Percentiles rank a stretch among this genome's conserved stretches.
These are phyloP conservation scores for Lignosus rhinocerotis DNA, from an alignment of 1,284 basidiomycete genomes.

Conservation along the genomic window DNA sequence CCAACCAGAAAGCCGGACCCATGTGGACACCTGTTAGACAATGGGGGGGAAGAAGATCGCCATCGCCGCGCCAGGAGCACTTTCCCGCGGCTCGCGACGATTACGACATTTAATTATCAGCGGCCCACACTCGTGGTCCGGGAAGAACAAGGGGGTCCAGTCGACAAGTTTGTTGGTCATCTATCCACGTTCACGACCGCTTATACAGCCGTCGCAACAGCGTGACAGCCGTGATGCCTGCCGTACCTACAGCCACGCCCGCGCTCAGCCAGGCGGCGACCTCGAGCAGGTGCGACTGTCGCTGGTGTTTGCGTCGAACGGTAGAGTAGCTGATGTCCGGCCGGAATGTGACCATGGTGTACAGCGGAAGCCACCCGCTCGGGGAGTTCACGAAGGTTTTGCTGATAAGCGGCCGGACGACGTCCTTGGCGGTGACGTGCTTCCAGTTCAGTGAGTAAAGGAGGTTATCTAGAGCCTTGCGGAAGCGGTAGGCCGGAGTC, in stretches of 20 bases:
- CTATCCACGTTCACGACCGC: constrained; percentile 24
- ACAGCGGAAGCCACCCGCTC: constrained; percentile 87
- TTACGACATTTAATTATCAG: constrained; percentile 25
- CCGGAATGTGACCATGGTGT: constrained; percentile 97
- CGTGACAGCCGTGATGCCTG: constrained; percentile 39
- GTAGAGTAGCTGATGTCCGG: constrained; percentile 89
- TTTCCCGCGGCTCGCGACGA: constrained; percentile 17
- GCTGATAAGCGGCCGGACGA: constrained; percentile 27
- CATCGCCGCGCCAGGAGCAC: constrained; percentile 11
- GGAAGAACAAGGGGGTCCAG: background rate
- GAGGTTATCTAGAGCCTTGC: constrained; percentile 79
- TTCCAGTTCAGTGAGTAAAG: constrained; percentile 62
- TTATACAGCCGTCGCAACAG: constrained; percentile 37
- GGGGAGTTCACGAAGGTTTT: constrained; percentile 58
- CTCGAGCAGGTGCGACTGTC: constrained; percentile 57
- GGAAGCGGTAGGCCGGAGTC: constrained; percentile 78
- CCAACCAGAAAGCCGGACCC: constrained; percentile 16
- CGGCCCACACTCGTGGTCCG: background rate
- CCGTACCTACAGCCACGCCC: constrained; percentile 41
- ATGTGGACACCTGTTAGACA: constrained; percentile 8
- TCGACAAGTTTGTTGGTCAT: constrained; percentile 4
- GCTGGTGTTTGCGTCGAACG: constrained; percentile 60
- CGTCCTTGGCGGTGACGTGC: constrained; percentile 39
- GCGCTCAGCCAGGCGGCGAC: constrained; percentile 29
- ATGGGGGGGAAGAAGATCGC: constrained; percentile 12